Conservation (phyloP, 129 eudicot species). For the sunflower (Helianthus annuus) region HanXRQr2.0-SUNRISE NC_035436.2:7637911-7638410, state of each 20-base stretch:
- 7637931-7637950: too few relatives aligned
- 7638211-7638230: constrained; percentile 9
- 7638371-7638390: too few relatives aligned
- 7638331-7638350: too few relatives aligned
- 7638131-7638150: not conserved
- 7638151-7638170: not conserved
- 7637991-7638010: not conserved
- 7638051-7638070: not conserved
- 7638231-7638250: not conserved
- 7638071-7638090: not conserved
- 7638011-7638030: not conserved
- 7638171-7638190: constrained; percentile 11
- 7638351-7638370: too few relatives aligned
- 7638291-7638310: not conserved
- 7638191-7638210: constrained; percentile 16
- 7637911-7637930: too few relatives aligned
- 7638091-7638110: not conserved
- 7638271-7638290: not conserved
- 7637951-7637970: too few relatives aligned
- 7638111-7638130: not conserved
- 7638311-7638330: not conserved
- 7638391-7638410: not conserved
- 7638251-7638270: not conserved
- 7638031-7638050: not conserved
- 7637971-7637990: too few relatives aligned